phyloP scores from a whole-genome alignment of 306 rosid genomes.

The Erythrophleum fordii region DNA sequence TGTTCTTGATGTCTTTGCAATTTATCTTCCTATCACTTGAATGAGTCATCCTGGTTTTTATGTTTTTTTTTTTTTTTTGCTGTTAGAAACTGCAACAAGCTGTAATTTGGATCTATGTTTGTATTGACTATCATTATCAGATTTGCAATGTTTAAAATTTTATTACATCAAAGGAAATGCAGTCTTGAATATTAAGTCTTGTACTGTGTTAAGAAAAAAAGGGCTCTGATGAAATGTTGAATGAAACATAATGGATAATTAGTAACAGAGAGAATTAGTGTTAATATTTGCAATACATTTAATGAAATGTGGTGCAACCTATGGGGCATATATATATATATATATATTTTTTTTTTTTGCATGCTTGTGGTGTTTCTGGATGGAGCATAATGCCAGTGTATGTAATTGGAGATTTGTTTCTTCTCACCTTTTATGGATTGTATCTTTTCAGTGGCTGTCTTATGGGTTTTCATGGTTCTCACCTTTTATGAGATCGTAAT shows the following conservation, averaged over 20 bases:
- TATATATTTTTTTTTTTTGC: neutral
- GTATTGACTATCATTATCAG: conserved; percentile 15
- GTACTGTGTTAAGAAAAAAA: neutral
- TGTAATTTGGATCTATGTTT: conserved; percentile 3
- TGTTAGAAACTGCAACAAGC: neutral
- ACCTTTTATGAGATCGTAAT: too few species aligned
- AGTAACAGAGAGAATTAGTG: conserved; percentile 18
- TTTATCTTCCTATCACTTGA: conserved; percentile 19
- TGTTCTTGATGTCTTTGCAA: conserved; percentile 3
- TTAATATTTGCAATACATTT: conserved; percentile 19
- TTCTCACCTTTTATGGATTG: neutral
- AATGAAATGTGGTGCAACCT: conserved; percentile 17
- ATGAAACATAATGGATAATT: conserved; percentile 28
- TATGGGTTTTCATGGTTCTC: neutral
- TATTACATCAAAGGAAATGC: conserved; percentile 21
- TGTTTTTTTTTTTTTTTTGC: neutral
- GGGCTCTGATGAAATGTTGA: conserved; percentile 14
- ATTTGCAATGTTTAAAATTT: conserved; percentile 18
- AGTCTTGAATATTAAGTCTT: conserved; percentile 3
- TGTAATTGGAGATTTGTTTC: neutral
- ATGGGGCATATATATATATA: too few species aligned
- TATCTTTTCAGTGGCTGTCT: neutral
- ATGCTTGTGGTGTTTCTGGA: neutral
- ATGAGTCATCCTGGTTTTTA: neutral
- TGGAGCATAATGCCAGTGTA: neutral